Evolutionary conservation across 306 rosid species (phyloP), one percentile per base, ranked within the genome.

Genomic region (Dalbergia oliveri): DNA sequence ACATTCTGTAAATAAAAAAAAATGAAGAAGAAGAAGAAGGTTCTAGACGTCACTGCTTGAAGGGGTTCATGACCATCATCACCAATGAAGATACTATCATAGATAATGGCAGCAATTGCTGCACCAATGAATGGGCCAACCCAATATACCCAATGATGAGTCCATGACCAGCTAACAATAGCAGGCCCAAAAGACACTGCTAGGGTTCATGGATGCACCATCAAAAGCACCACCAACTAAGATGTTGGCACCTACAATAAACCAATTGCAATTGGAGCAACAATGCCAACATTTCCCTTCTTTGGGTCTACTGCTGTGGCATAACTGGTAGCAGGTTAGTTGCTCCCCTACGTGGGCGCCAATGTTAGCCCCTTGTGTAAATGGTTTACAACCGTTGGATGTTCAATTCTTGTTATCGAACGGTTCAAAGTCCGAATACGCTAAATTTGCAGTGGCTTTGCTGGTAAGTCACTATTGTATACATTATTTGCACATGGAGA

Each of bases 171-270:
- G 41, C 89, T 87, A n/a, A 89, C 92, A 5, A 89, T 81, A 3
- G 97, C 93, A 3, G 97, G 97, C 1, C 97, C 97, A 14, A 94
- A 94, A 0, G 94, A 85, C 16, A 88, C 92, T 3, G 98, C 93
- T 26, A n/a, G 97, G 96, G 84, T 94, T 92, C 94, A 94, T 94
- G 3, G 96, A 90, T 21, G 94, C 97, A 3, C 98, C 98, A 58
- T 89, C 95, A 67, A 94, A 94, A 26, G 94, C 93, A 53, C 96
- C 97, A 26, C 97, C 98, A 53, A 35, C 97, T 72, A 90, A 88
- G 69, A 94, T 94, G 83, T 92, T 92, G 19, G 97, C 98, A 23
- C 98, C 98, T 11, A 92, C 97, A 14, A 92, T 39, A 89, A 64
- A 5, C 98, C 98, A 64, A 94, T 94, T 19, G 98, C 96, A 63